Evolutionary conservation across 1,284 basidiomycete genomes (phyloP).

Genomic region (Naganishia albida): DNA sequence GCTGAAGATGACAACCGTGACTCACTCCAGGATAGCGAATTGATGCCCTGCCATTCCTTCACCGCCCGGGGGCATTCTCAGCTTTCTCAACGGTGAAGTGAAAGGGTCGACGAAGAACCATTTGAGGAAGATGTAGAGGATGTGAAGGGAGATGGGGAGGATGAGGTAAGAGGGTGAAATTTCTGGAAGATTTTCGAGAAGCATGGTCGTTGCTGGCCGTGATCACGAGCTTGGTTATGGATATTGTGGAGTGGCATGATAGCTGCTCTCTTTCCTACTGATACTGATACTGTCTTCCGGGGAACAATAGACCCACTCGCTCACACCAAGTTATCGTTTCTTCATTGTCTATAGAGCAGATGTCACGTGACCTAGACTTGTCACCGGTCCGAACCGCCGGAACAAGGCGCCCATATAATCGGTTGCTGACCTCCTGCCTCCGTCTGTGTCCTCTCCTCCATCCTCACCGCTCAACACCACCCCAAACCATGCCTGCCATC

Average conservation of each 20-base stretch:
- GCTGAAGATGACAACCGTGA: neutral
- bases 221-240: no score
- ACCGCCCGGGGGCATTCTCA: constrained; percentile 9
- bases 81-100: neutral
- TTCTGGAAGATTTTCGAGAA: neutral
- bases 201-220: neutral
- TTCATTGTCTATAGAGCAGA: no score
- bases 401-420: neutral
- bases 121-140: neutral
- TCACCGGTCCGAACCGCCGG: neutral
- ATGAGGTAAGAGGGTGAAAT: neutral
- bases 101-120: neutral
- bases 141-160: no score
- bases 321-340: no score
- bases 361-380: neutral
- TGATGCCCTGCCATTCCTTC: neutral
- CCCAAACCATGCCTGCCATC: neutral
- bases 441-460: neutral
- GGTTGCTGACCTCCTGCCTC: neutral
- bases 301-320: neutral
- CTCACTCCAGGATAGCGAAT: constrained; percentile 3
- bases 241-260: no score
- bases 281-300: neutral
- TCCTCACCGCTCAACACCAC: neutral
- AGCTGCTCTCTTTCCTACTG: neutral